A percentile compares a stretch with the other conserved stretches of the same genome.
phyloP scores from a whole-genome alignment of 2,329 filamentous ascomycete species.

The Pseudogymnoascus sp. region DNA sequence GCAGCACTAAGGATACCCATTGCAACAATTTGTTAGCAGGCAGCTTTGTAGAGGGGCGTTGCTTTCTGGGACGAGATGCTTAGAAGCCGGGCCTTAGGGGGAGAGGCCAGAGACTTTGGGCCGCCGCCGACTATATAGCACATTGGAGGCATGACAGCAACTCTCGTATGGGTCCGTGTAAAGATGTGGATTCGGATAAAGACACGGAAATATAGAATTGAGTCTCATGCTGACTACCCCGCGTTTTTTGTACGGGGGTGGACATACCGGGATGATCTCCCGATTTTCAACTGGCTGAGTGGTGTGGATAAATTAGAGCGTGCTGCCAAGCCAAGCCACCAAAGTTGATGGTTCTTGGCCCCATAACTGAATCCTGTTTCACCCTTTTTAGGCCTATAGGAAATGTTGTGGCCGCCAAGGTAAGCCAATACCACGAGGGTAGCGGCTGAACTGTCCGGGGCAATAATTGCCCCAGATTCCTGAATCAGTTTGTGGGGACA shows the following conservation, averaged over 20 bases:
- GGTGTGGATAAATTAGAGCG: neutral
- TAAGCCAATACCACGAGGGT: neutral
- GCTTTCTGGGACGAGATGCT: neutral
- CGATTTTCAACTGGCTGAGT: constrained; percentile 2
- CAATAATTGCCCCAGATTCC: neutral
- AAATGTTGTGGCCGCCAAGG: neutral
- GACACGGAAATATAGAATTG: constrained; percentile 3
- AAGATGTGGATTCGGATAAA: constrained; percentile 4
- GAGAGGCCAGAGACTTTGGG: neutral
- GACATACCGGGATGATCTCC: constrained; percentile 1
- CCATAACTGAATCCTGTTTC: neutral
- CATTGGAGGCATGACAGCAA: constrained; percentile 2
- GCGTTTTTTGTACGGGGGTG: constrained; percentile 4
- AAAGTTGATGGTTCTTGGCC: constrained; percentile 1
- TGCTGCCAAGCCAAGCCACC: neutral
- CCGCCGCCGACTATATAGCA: constrained; percentile 1
- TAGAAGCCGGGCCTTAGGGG: neutral
- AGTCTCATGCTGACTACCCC: constrained; percentile 2
- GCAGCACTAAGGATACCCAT: neutral
- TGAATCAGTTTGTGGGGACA: neutral
- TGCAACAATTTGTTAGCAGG: constrained; percentile 2
- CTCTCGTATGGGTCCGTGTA: neutral
- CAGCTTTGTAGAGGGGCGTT: neutral
- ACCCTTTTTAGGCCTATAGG: neutral
- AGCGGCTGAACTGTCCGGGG: neutral